Evolutionary conservation across 2,329 filamentous ascomycete genomes (phyloP).

Genomic region (Clonostachys sp.): DNA sequence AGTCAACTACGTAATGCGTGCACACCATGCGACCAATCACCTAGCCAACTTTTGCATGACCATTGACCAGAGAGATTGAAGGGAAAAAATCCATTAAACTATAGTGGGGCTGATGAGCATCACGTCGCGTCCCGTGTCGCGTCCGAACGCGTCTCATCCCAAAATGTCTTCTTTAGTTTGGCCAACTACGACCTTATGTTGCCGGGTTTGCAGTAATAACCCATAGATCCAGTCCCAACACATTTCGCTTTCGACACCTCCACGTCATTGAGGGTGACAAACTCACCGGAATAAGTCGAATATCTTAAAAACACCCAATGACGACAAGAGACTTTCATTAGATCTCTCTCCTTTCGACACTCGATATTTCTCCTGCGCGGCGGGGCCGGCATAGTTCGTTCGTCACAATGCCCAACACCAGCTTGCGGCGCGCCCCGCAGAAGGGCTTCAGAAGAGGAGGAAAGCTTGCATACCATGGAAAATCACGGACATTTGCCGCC

Average conservation of each 20-base stretch:
- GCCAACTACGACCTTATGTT: neutral
- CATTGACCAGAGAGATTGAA: too few species aligned
- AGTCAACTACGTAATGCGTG: too few species aligned
- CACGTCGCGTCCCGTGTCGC: constrained; percentile 4
- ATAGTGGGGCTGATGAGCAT: neutral
- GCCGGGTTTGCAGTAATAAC: neutral
- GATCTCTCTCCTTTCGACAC: neutral
- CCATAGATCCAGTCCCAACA: neutral
- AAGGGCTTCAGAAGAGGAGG: constrained; percentile 66
- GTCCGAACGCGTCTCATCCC: constrained; percentile 5
- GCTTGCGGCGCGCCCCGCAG: constrained; percentile 49
- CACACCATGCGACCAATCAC: too few species aligned
- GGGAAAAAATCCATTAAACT: constrained; percentile 1
- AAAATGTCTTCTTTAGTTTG: neutral
- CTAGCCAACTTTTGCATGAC: too few species aligned
- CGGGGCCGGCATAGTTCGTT: neutral
- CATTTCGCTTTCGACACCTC: neutral
- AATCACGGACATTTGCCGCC: constrained; percentile 73
- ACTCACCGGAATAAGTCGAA: neutral
- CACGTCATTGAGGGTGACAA: neutral
- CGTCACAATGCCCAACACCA: constrained; percentile 54
- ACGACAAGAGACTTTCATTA: neutral
- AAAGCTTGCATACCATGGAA: constrained; percentile 67
- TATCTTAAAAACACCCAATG: neutral
- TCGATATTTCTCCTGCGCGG: neutral